phyloP scores from a whole-genome alignment of 2,329 filamentous ascomycete genomes.

The Microdochium paspali region DNA sequence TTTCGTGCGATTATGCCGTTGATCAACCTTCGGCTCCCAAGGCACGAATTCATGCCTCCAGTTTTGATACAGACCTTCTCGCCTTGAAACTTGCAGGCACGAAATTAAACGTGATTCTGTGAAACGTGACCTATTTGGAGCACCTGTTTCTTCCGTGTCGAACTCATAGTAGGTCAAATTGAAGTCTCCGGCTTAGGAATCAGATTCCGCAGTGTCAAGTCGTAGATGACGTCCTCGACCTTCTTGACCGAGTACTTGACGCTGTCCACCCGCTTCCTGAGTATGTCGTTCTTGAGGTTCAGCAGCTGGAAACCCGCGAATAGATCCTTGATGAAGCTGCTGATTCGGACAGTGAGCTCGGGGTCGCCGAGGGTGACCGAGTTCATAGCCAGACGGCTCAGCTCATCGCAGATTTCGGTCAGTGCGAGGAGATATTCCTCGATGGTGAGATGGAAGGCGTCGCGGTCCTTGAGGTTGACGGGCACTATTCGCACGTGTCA shows the following conservation, averaged over 20 bases:
- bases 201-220: constrained; percentile 78
- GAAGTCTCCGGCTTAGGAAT: constrained; percentile 41
- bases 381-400: constrained; percentile 86
- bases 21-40: too few species aligned
- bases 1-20: neutral
- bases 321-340: constrained; percentile 86
- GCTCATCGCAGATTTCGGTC: constrained; percentile 80
- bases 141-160: too few species aligned
- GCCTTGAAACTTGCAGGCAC: neutral
- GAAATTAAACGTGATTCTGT: too few species aligned
- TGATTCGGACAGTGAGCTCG: constrained; percentile 75
- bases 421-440: constrained; percentile 93
- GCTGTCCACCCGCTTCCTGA: constrained; percentile 80
- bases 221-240: constrained; percentile 96
- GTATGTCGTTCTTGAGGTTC: constrained; percentile 90
- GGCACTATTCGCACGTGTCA: too few species aligned
- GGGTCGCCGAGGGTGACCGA: constrained; percentile 89
- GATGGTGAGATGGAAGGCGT: constrained; percentile 90
- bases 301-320: constrained; percentile 95
- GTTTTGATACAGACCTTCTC: neutral
- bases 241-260: constrained; percentile 98
- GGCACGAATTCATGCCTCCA: neutral
- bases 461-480: constrained; percentile 80
- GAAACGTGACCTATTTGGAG: too few species aligned
- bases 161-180: neutral